Percentiles rank a stretch among this genome's conserved stretches.
Evolutionary conservation across 306 rosid genomes (phyloP).

Genomic region (Hippophae gyantsensis): DNA sequence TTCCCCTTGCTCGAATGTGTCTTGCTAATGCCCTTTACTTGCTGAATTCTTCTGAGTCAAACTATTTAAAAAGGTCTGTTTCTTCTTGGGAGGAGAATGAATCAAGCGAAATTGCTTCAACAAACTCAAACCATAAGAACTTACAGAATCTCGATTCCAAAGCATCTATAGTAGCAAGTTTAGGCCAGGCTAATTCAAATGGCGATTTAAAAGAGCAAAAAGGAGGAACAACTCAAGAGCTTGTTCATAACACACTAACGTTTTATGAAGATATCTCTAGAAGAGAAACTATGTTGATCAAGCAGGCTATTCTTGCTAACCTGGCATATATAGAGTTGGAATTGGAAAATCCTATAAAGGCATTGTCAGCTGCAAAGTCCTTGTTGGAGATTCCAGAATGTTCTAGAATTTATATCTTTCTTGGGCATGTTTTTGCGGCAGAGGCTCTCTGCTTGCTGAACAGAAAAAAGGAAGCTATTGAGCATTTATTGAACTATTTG

Average conservation of each 20-base stretch:
- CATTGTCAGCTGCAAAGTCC: slow-evolving; percentile 51
- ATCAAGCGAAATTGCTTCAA: slow-evolving; percentile 41
- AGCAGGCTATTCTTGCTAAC: slow-evolving; percentile 85
- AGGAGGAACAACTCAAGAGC: slow-evolving; percentile 71
- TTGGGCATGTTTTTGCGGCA: slow-evolving; percentile 80
- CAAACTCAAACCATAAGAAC: slow-evolving; percentile 49
- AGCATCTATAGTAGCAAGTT: slow-evolving; percentile 44
- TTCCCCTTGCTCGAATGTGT: slow-evolving; percentile 76
- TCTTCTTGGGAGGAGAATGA: slow-evolving; percentile 57
- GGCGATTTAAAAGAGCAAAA: slow-evolving; percentile 86
- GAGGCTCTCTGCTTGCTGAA: slow-evolving; percentile 92
- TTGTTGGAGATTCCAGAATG: slow-evolving; percentile 80
- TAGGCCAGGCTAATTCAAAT: slow-evolving; percentile 54
- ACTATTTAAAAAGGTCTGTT: slow-evolving; percentile 32
- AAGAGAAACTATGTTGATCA: slow-evolving; percentile 60
- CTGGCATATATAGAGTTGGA: slow-evolving; percentile 89
- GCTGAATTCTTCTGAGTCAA: slow-evolving; percentile 40
- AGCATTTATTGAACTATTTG: slow-evolving; percentile 58
- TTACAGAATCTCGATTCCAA: slow-evolving; percentile 50
- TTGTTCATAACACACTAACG: slow-evolving; percentile 73
- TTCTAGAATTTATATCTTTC: slow-evolving; percentile 67
- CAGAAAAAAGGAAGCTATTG: slow-evolving; percentile 80
- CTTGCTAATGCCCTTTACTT: slow-evolving; percentile 64
- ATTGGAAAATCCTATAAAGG: slow-evolving; percentile 71
- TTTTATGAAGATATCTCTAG: slow-evolving; percentile 53